Evolutionary conservation across 2,329 filamentous ascomycete species (phyloP), one percentile per base, ranked within the genome.

Genomic region (Pyrenophora seminiperda): DNA sequence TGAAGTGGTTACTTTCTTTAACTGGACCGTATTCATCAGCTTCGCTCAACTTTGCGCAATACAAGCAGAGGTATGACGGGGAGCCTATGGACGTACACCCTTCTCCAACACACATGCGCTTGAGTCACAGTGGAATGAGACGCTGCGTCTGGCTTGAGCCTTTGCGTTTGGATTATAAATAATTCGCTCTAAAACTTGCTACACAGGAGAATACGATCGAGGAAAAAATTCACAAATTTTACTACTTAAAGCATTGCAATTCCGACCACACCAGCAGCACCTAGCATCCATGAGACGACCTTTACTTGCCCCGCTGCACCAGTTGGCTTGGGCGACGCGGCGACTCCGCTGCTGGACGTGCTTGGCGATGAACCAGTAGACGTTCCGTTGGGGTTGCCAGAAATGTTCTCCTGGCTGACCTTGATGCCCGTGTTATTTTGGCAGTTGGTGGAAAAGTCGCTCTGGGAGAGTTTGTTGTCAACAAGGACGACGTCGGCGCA

Each of bases 401-500:
- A 63, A 42, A 80, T 76, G 30, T 74, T 59, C 13, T 68, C 50
- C 29, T 62, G 56, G 7, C 45, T 69, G 6, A 80, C 76, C 4
- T 75, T 76, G 36, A 89, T 75, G 27, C 80, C 81, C 7, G 79
- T 83, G 56, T 77, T 79, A 58, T 83, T 88, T 56, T 73, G 75
- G 79, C 87, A 90, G 49, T 79, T 72, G 32, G 75, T 73, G 17
- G 68, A 58, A 59, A 68, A 73, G 27, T 75, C 74, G 19, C 74
- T 66, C 13, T 80, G 75, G 7, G 75, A 68, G 14, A 78, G 75
- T 4, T 82, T 77, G 9, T 75, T 74, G 42, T 76, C 74, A 24
- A 79, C 81, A 75, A 92, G 86, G 19, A 82, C 85, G 58, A 91
- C 83, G 62, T 92, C 88, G 65, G 88, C 86, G 71, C 89, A 92